Conservation (phyloP, 2,329 filamentous ascomycete genomes). For the Clarireedia paspali region DNA sequence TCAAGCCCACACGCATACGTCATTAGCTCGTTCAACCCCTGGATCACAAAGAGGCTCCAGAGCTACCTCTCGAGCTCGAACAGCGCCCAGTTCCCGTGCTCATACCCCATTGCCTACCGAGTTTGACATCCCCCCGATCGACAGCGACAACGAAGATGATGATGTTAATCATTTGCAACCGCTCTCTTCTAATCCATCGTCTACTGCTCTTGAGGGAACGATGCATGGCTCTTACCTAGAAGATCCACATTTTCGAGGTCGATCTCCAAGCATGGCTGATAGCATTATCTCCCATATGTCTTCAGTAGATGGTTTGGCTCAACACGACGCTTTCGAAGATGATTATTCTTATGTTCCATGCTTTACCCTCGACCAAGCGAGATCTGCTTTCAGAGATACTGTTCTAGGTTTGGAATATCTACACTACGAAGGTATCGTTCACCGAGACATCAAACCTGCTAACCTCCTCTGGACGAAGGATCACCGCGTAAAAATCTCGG, state of each 20-base stretch:
- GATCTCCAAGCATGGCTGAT: constrained; percentile 74
- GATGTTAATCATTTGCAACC: constrained; percentile 46
- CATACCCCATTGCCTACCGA: constrained; percentile 29
- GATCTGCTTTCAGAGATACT: constrained; percentile 83
- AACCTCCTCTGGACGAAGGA: constrained; percentile 84
- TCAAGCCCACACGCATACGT: constrained; percentile 12
- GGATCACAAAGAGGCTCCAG: constrained; percentile 13
- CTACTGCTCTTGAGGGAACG: constrained; percentile 62
- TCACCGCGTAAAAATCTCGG: constrained; percentile 90
- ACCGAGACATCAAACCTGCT: constrained; percentile 80
- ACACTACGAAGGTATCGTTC: constrained; percentile 78
- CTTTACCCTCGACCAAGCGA: constrained; percentile 77
- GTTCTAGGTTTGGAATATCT: constrained; percentile 90
- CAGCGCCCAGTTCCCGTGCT: constrained; percentile 26
- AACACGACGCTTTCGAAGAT: constrained; percentile 65
- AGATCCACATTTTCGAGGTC: constrained; percentile 50
- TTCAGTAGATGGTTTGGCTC: constrained; percentile 49
- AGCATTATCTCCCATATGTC: constrained; percentile 67
- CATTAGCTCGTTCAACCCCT: constrained; percentile 22
- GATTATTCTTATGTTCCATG: constrained; percentile 91
- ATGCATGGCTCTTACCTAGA: constrained; percentile 66
- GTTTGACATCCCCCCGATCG: constrained; percentile 29
- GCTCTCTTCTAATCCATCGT: constrained; percentile 35
- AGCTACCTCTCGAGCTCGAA: constrained; percentile 18
- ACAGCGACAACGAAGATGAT: constrained; percentile 46